phyloP scores from a whole-genome alignment of 129 eudicot species.

The Flaveria linearis region DNA sequence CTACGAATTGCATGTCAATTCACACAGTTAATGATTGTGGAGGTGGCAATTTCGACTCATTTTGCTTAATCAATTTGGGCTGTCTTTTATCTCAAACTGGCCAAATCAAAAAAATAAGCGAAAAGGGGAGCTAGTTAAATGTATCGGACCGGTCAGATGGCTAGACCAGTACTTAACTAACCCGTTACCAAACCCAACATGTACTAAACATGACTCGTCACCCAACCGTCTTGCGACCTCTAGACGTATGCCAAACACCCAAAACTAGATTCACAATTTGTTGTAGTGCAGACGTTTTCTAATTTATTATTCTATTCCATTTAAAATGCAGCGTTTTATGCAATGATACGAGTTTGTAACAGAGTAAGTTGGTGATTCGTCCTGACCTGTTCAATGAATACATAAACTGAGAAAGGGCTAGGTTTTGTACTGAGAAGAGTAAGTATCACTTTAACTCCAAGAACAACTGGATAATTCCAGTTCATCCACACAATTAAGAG shows the following conservation, averaged over 20 bases:
- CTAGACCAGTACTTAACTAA: neutral
- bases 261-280: neutral
- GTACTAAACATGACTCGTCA: neutral
- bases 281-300: constrained; percentile 1
- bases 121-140: neutral
- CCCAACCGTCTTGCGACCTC: neutral
- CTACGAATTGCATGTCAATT: neutral
- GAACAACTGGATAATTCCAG: constrained; percentile 60
- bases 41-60: neutral
- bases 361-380: constrained; percentile 22
- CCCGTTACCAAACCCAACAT: neutral
- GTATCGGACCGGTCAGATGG: neutral
- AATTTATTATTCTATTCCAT: neutral
- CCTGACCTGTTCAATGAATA: constrained; percentile 64
- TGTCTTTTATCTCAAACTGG: neutral
- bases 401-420: constrained; percentile 54
- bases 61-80: neutral
- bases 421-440: constrained; percentile 64
- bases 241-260: neutral
- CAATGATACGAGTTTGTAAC: constrained; percentile 1
- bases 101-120: neutral
- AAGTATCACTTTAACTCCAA: constrained; percentile 52
- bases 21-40: constrained; percentile 5
- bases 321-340: constrained; percentile 3
- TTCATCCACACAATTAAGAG: constrained; percentile 50